Evolutionary conservation across 179 eudicot genomes (phyloP).

Genomic region (Spergularia azorica): DNA sequence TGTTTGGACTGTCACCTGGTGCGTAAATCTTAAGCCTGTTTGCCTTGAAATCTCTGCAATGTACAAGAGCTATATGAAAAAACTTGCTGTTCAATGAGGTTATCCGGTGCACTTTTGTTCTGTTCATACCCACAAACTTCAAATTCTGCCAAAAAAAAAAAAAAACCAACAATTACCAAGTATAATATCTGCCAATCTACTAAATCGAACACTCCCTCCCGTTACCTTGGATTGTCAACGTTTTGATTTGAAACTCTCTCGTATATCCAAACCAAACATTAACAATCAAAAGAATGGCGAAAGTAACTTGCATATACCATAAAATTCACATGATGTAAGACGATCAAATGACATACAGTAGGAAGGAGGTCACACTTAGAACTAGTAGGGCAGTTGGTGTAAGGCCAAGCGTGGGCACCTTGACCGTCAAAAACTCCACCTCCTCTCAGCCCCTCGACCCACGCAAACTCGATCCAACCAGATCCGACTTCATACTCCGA

Average conservation of each 20-base stretch:
- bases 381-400: conserved; percentile 36
- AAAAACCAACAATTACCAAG: no score
- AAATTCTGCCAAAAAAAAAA: conserved; percentile 26
- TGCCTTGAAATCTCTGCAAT: conserved; percentile 39
- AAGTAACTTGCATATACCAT: neutral
- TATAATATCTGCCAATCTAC: no score
- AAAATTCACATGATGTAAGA: neutral
- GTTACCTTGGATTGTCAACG: no score
- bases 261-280: neutral
- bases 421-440: conserved; percentile 48
- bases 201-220: no score
- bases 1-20: conserved; percentile 54
- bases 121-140: conserved; percentile 51
- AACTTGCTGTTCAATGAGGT: conserved; percentile 54
- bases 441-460: conserved; percentile 44
- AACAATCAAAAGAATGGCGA: no score
- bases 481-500: conserved; percentile 28
- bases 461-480: conserved; percentile 47
- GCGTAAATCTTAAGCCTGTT: conserved; percentile 39
- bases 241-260: no score
- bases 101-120: conserved; percentile 34
- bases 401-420: conserved; percentile 49
- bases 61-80: conserved; percentile 47
- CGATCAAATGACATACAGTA: conserved; percentile 28
- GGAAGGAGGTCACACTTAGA: conserved; percentile 46